Conservation (phyloP, 192 early-diverging fungal genomes). For the Umbelopsis vinacea region DNA sequence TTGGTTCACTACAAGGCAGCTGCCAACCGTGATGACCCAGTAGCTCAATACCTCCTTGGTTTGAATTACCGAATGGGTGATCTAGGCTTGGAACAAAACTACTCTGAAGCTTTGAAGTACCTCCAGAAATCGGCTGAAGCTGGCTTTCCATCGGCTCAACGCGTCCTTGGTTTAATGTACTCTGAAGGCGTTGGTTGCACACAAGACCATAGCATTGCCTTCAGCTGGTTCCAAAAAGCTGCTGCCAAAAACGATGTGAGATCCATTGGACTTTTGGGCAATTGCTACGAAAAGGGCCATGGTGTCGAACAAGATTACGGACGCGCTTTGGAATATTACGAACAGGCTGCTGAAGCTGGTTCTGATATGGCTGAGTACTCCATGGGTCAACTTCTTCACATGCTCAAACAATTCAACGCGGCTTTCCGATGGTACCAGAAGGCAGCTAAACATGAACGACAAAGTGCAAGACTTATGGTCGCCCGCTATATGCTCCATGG, state of each 20-base stretch:
- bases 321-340: conserved; percentile 33
- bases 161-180: conserved; percentile 39
- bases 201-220: conserved; percentile 27
- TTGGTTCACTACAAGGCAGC: conserved; percentile 34
- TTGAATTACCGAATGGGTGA: conserved; percentile 32
- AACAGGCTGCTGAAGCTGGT: conserved; percentile 38
- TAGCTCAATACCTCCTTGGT: conserved; percentile 37
- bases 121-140: conserved; percentile 22
- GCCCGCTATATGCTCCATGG: conserved; percentile 37
- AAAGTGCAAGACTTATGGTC: conserved; percentile 35
- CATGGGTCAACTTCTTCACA: conserved; percentile 22
- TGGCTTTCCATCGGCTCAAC: conserved; percentile 34
- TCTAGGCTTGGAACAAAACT: conserved; percentile 33
- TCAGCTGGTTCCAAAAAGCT: conserved; percentile 44
- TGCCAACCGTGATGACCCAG: conserved; percentile 27
- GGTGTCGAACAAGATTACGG: conserved; percentile 34
- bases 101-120: conserved; percentile 24
- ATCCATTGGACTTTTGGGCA: conserved; percentile 35
- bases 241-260: conserved; percentile 33
- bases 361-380: conserved; percentile 19
- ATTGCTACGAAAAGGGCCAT: conserved; percentile 41
- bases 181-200: conserved; percentile 26
- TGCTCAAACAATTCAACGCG: conserved; percentile 4
- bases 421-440: conserved; percentile 25
- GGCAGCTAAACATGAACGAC: conserved; percentile 21